Evolutionary conservation across 495 filamentous ascomycete species (phyloP).

Genomic region (Xylaria curta): DNA sequence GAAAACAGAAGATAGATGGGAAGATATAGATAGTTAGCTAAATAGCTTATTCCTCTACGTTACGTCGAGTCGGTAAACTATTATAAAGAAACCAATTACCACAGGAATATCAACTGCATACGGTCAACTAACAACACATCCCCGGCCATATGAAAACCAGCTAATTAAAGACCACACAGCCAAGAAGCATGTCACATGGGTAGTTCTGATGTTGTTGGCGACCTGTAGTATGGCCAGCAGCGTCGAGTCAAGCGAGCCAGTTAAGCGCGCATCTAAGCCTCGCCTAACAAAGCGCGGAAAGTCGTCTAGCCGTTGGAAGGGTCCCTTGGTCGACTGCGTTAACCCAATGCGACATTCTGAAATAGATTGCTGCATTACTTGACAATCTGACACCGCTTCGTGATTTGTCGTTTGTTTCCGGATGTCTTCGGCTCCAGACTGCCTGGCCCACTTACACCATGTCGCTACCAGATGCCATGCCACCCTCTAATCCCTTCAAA

Average conservation of each 20-base stretch:
- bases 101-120: no score
- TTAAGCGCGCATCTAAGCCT: conserved; percentile 16
- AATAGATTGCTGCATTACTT: conserved; percentile 18
- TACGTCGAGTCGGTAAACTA: background rate
- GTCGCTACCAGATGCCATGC: no score
- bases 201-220: background rate
- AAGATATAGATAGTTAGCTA: conserved; percentile 4
- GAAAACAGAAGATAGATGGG: background rate
- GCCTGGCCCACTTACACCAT: background rate
- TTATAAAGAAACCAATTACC: conserved; percentile 4
- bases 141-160: background rate
- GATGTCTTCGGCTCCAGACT: conserved; percentile 16
- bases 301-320: conserved; percentile 9
- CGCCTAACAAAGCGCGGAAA: conserved; percentile 19
- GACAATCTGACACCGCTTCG: background rate
- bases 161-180: conserved; percentile 19
- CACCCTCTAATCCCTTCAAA: no score
- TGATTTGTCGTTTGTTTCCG: conserved; percentile 17
- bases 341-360: conserved; percentile 11
- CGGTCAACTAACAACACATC: conserved; percentile 8
- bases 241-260: background rate
- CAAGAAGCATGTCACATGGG: background rate
- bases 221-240: background rate
- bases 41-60: background rate
- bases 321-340: background rate